Conservation (phyloP, 1,284 basidiomycete species). For the Trichosporon inkin region DNA sequence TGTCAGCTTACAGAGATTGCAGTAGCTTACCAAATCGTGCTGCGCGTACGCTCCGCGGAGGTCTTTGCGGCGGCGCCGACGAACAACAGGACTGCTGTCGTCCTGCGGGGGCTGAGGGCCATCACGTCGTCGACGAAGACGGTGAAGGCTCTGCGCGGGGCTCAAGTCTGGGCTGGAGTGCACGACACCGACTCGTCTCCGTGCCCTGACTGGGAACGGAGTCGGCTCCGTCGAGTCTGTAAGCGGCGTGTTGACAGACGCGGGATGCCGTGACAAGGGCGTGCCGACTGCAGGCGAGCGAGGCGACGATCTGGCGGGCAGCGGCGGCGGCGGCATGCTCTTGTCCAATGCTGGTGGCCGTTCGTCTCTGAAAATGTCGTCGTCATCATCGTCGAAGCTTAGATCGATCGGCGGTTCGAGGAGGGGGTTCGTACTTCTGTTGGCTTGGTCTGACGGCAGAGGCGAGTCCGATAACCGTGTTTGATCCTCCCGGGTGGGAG, state of each 20-base stretch:
- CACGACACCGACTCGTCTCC: not conserved
- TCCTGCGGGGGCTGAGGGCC: not conserved
- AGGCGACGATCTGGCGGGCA: conserved; percentile 6
- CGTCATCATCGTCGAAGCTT: conserved; percentile 17
- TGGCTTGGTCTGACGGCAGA: not conserved
- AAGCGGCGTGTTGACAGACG: not conserved
- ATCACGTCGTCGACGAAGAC: conserved; percentile 12
- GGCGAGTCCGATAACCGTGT: not conserved
- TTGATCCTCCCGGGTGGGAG: conserved; percentile 14
- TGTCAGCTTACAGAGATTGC: not conserved
- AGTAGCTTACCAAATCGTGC: not conserved
- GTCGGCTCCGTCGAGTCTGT: conserved; percentile 6
- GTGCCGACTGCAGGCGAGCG: not conserved
- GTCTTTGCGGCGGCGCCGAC: not conserved
- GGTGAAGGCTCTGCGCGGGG: conserved; percentile 14
- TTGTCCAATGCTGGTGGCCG: not conserved
- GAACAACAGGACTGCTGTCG: not conserved
- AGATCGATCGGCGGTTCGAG: conserved; percentile 25
- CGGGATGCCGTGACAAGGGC: not conserved
- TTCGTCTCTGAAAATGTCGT: conserved; percentile 5
- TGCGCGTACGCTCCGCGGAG: not conserved
- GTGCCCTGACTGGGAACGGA: conserved; percentile 11
- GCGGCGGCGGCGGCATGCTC: conserved; percentile 17
- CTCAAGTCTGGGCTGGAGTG: conserved; percentile 6
- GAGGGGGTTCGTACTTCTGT: not conserved